Evolutionary conservation across 2,329 filamentous ascomycete genomes (phyloP), one percentile per base, ranked within the genome.

Genomic region (Colletotrichum tabaci): DNA sequence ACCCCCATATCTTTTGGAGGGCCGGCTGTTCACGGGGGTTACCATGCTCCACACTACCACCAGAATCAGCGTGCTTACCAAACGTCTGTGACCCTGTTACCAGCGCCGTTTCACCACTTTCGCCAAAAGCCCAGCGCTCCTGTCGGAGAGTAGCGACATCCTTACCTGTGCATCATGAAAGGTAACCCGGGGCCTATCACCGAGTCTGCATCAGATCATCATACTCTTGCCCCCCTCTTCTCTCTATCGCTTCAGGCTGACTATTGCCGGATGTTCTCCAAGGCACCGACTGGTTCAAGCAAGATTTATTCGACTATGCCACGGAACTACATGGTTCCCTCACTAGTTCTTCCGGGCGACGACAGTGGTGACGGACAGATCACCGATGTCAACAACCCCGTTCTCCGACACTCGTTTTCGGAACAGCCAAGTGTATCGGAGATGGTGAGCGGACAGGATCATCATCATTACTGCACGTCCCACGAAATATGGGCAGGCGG

Each of bases 21-120:
- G 4, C 23, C 15, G 7, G 50, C 23, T 53, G 23, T 3, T 9
- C 26, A 53, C 50, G 26, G 26, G 50, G 12, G 15, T 35, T 53
- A 5, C 50, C 12, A n/a, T 53, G 16, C 9, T 12, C n/a, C 52
- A 38, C 52, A 18, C 47, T 35, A 30, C 18, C 35, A 16, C 63
- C 42, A 26, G 40, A 47, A 35, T 8, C 30, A 35, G 49, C 56
- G 67, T 67, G 67, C 56, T 52, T 49, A 23, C 35, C 21, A 38
- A 56, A 23, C 56, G 38, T 56, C 40, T 61, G 42, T 61, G 55
- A 57, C 50, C 23, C 67, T 67, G 56, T 35, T 56, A 38, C 56
- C 56, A 23, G 67, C 44, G 35, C 23, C 47, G 63, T 71, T 71
- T 71, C 63, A 67, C 50, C 50, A 40, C 23, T 13, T 46, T 42